A percentile compares a stretch with the other conserved stretches of the same genome.
phyloP scores from a whole-genome alignment of 2,329 filamentous ascomycete genomes.

The Cladobotryum mycophilum region DNA sequence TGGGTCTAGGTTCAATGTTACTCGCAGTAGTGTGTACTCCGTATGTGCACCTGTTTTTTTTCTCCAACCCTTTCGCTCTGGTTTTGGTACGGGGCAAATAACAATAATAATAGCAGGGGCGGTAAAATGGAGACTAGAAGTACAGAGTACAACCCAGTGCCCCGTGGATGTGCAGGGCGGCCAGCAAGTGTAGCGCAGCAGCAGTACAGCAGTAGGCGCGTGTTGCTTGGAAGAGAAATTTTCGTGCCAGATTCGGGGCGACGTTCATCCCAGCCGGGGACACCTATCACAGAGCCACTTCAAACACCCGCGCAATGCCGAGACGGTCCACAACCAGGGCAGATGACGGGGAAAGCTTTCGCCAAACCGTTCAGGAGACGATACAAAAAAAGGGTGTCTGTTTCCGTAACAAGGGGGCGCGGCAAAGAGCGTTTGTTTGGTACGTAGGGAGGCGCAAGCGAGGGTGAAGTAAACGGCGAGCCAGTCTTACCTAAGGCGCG shows the following conservation, averaged over 20 bases:
- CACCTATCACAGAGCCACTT: constrained; percentile 5
- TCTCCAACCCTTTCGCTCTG: neutral
- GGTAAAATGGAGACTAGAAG: neutral
- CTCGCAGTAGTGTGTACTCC: constrained; percentile 3
- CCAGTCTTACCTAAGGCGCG: constrained; percentile 28
- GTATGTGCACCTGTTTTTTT: neutral
- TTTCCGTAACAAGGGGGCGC: constrained; percentile 9
- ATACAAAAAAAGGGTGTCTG: constrained; percentile 3
- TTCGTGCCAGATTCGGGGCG: constrained; percentile 21
- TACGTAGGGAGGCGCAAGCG: constrained; percentile 17
- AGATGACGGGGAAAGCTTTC: constrained; percentile 1
- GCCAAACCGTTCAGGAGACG: constrained; percentile 9
- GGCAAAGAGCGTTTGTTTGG: constrained; percentile 2
- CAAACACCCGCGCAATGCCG: constrained; percentile 9
- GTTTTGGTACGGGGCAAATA: neutral
- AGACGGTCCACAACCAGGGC: constrained; percentile 5
- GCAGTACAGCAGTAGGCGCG: constrained; percentile 7
- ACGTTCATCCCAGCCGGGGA: neutral
- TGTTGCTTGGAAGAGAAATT: constrained; percentile 24
- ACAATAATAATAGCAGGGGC: neutral
- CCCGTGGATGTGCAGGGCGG: no score
- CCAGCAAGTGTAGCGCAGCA: constrained; percentile 11
- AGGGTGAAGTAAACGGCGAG: constrained; percentile 18
- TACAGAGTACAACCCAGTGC: neutral
- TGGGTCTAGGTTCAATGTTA: constrained; percentile 4